phyloP scores from a whole-genome alignment of 306 rosid genomes.

The Mimosa bimucronata region DNA sequence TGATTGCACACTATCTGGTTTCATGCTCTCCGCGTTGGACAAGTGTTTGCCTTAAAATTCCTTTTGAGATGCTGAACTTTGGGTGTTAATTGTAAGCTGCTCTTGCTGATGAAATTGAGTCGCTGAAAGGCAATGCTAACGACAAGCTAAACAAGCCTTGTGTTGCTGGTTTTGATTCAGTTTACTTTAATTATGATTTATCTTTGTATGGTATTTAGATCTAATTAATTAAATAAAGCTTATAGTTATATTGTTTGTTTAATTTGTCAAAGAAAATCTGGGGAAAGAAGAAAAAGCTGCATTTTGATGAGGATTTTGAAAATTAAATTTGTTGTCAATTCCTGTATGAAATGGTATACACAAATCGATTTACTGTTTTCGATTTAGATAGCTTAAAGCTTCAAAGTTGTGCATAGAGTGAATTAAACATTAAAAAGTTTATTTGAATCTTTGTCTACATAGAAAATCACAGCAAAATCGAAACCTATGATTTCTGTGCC shows the following conservation, averaged over 20 bases:
- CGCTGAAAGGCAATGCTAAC: not conserved
- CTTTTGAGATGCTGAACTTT: slow-evolving; percentile 52
- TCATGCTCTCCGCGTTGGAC: slow-evolving; percentile 86
- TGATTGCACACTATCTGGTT: slow-evolving; percentile 57
- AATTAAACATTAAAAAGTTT: not conserved
- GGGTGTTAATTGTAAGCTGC: not conserved
- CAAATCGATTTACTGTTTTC: not conserved
- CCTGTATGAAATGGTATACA: not conserved
- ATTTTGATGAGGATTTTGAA: not conserved
- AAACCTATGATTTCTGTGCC: not conserved
- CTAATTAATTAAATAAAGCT: not conserved
- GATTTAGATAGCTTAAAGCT: not conserved
- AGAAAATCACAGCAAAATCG: not conserved
- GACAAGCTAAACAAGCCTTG: not conserved
- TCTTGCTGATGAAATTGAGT: slow-evolving; percentile 10
- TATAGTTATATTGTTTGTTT: not conserved
- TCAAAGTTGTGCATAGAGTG: not conserved
- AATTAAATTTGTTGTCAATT: not conserved
- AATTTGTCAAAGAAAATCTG: not conserved
- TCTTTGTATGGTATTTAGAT: not conserved
- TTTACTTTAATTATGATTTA: not conserved
- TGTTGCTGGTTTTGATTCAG: not conserved
- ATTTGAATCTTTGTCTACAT: not conserved
- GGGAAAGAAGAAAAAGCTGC: not conserved
- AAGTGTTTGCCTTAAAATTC: slow-evolving; percentile 70